Percentiles rank a stretch among this genome's conserved stretches.
Conservation (phyloP, 2,329 filamentous ascomycete genomes). For the Fusarium begoniae region DNA sequence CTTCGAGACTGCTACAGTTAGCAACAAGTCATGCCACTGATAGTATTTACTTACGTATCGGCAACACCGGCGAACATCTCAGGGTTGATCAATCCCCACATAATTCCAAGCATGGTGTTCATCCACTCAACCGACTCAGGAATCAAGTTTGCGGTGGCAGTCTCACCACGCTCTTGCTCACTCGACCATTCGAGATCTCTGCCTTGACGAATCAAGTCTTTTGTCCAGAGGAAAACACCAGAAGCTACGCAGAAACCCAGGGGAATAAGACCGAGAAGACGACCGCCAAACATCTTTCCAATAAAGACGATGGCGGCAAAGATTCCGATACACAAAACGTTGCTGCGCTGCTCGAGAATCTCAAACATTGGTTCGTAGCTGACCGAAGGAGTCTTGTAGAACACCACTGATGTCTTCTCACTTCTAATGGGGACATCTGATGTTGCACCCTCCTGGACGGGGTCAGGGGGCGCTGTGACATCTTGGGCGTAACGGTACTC, state of each 20-base stretch:
- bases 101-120: slow-evolving; percentile 84
- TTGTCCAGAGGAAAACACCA: slow-evolving; percentile 88
- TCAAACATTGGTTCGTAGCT: slow-evolving; percentile 91
- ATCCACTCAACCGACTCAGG: slow-evolving; percentile 97
- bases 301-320: slow-evolving; percentile 78
- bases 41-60: slow-evolving; percentile 67
- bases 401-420: slow-evolving; percentile 95
- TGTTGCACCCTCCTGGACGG: slow-evolving; percentile 81
- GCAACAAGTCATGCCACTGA: neutral
- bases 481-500: slow-evolving; percentile 90
- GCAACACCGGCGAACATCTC: slow-evolving; percentile 93
- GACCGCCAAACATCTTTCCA: slow-evolving; percentile 82
- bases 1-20: slow-evolving; percentile 55
- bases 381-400: slow-evolving; percentile 91
- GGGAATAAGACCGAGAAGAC: slow-evolving; percentile 78
- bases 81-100: slow-evolving; percentile 93
- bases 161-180: slow-evolving; percentile 85
- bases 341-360: slow-evolving; percentile 78
- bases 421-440: slow-evolving; percentile 95
- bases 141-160: slow-evolving; percentile 86
- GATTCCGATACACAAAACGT: slow-evolving; percentile 74
- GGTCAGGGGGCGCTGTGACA: slow-evolving; percentile 89
- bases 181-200: slow-evolving; percentile 87
- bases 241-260: slow-evolving; percentile 76
- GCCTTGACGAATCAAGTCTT: slow-evolving; percentile 84